phyloP scores from a whole-genome alignment of 345 rosid species.

The Acer saccharum region DNA sequence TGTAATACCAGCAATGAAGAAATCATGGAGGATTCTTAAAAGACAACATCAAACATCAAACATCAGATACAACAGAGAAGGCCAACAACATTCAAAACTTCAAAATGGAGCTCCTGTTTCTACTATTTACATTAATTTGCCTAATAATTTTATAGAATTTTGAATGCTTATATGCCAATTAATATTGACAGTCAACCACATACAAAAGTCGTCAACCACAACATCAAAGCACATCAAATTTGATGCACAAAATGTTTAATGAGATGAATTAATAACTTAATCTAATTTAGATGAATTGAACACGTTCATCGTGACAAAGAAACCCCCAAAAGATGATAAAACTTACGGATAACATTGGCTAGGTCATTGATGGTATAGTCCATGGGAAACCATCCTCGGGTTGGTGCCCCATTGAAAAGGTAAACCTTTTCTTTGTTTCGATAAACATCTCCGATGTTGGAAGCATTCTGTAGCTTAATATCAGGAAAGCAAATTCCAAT shows the following conservation, averaged over 20 bases:
- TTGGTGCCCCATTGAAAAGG: constrained; percentile 54
- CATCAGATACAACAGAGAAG: neutral
- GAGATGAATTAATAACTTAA: neutral
- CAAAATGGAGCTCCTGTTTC: neutral
- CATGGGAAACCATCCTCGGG: constrained; percentile 68
- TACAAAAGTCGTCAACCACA: neutral
- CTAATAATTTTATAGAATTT: neutral
- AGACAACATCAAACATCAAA: neutral
- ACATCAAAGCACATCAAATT: neutral
- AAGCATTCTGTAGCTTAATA: constrained; percentile 54
- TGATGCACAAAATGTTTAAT: neutral
- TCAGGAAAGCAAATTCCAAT: constrained; percentile 35
- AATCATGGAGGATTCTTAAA: neutral
- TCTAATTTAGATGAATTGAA: neutral
- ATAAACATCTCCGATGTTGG: constrained; percentile 23
- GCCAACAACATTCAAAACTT: neutral
- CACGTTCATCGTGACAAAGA: neutral
- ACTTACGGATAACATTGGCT: constrained; percentile 24
- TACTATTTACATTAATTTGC: neutral
- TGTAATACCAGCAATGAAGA: neutral
- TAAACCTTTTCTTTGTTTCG: constrained; percentile 29
- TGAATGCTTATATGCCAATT: neutral
- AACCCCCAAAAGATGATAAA: neutral
- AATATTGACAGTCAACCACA: neutral
- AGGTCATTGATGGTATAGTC: constrained; percentile 64